Base-by-base conservation (phyloP, 371 early-diverging fungal genomes). In the Racocetra persica region DNA sequence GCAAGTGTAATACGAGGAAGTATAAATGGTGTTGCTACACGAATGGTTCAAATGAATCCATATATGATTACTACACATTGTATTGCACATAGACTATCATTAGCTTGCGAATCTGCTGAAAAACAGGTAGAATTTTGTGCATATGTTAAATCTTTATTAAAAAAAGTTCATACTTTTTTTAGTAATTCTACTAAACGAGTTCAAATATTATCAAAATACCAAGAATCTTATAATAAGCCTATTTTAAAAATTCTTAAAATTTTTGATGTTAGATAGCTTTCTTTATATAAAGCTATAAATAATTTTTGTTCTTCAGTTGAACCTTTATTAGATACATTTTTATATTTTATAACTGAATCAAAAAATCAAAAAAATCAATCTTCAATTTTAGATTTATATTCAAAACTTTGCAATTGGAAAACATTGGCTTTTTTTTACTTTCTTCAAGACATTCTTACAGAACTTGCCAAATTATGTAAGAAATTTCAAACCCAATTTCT, bases 11-110 rank as follows among this genome's bases (percentile, higher is more conserved):
- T 65, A 38, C 38, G 20, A 20, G 7, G 20, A 26, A 65, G 4
- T 32, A 14, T 7, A 13, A 32, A 10, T 65, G 20, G 36, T 0
- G 38, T 65, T 28, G 66, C 66, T 4, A 18, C 66, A 65, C 28
- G 18, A 65, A 13, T 65, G 18, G 20, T 18, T 13, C 10, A 65
- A 14, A 32, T 20, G 18, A 65, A 65, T 36, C 36, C 66, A 28
- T 65, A 65, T 65, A 36, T 65, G 5, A 18, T 65, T 65, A 51
- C 14, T 51, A 69, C 20, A 38, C 69, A 69, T 10, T 69, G 69
- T n/a, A 45, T 69, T 24, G 24, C 69, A 41, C 45, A 69, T 69
- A 11, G 11, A 5, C 49, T 69, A 2, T 36, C 45, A 22, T 69
- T 69, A 41, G 49, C 24, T 11, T 69, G 69, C 49, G 41, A 69